These are phyloP conservation scores for Lasiodiplodia sp. DNA, from an alignment of 2,329 filamentous ascomycete genomes.

Conservation along the genomic window DNA sequence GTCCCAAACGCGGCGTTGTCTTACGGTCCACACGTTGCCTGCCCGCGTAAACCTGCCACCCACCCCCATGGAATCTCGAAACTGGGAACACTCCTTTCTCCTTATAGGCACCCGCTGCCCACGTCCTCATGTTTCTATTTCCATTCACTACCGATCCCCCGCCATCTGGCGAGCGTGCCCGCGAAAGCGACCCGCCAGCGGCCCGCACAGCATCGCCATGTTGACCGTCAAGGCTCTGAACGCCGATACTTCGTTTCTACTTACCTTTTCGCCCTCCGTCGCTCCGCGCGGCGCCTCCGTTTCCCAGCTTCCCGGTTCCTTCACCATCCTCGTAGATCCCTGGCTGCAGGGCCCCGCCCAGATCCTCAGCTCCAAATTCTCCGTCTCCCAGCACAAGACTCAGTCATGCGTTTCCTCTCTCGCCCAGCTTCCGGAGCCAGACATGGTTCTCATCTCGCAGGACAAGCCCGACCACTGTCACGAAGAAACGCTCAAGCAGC, in stretches of 20 bases:
- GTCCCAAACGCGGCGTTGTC: neutral
- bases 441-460: slow-evolving; percentile 67
- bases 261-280: slow-evolving; percentile 66
- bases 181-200: neutral
- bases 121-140: slow-evolving; percentile 16
- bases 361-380: slow-evolving; percentile 68
- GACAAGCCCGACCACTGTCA: slow-evolving; percentile 75
- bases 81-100: slow-evolving; percentile 24
- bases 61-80: slow-evolving; percentile 4
- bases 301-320: slow-evolving; percentile 57
- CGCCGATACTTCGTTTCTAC: slow-evolving; percentile 69
- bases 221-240: slow-evolving; percentile 70
- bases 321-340: slow-evolving; percentile 75
- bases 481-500: slow-evolving; percentile 70
- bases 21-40: slow-evolving; percentile 21
- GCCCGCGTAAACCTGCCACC: slow-evolving; percentile 27
- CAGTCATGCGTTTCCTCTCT: slow-evolving; percentile 66
- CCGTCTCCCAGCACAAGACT: slow-evolving; percentile 63
- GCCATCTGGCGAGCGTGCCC: slow-evolving; percentile 15
- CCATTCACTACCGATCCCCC: slow-evolving; percentile 2
- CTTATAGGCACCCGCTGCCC: slow-evolving; percentile 17
- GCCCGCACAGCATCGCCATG: slow-evolving; percentile 59
- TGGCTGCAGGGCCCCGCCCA: slow-evolving; percentile 70
- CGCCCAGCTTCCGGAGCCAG: slow-evolving; percentile 59
- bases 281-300: slow-evolving; percentile 48